Evolutionary conservation across 2,329 filamentous ascomycete species (phyloP).

Genomic region (Neurospora sp.): DNA sequence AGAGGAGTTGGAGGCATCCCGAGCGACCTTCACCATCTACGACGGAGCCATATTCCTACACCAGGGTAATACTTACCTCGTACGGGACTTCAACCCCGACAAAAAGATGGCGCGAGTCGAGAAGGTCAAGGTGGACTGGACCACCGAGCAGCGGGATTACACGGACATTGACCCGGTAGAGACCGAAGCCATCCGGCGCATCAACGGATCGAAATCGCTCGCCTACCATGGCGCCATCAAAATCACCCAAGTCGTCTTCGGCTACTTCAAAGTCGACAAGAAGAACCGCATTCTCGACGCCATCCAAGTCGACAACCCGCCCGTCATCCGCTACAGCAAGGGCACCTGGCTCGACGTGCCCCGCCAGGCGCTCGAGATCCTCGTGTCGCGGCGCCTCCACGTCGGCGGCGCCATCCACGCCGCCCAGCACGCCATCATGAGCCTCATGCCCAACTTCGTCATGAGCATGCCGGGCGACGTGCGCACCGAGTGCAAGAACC

Average conservation of each 20-base stretch:
- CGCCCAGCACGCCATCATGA: conserved; percentile 83
- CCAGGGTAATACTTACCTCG: conserved; percentile 86
- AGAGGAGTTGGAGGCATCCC: conserved; percentile 89
- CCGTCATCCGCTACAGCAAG: conserved; percentile 73
- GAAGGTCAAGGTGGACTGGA: conserved; percentile 88
- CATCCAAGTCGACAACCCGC: conserved; percentile 85
- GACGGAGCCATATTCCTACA: conserved; percentile 96
- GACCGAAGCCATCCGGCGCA: conserved; percentile 74
- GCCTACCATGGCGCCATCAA: conserved; percentile 83
- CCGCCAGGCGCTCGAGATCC: conserved; percentile 64
- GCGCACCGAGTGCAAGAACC: conserved; percentile 85
- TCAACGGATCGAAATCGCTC: conserved; percentile 49
- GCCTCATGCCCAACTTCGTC: conserved; percentile 82
- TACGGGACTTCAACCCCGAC: conserved; percentile 78
- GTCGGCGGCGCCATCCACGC: conserved; percentile 87
- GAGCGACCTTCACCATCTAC: conserved; percentile 94
- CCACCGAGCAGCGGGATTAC: conserved; percentile 82
- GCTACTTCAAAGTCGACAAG: conserved; percentile 95
- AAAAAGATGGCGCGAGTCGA: conserved; percentile 78
- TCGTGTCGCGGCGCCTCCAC: conserved; percentile 63
- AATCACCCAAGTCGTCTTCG: conserved; percentile 82
- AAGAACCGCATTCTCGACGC: conserved; percentile 79
- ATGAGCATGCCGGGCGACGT: conserved; percentile 86
- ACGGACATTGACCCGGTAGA: conserved; percentile 91
- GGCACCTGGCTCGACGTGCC: conserved; percentile 96